phyloP scores from a whole-genome alignment of 768 basidiomycete genomes.

The Paxillus involutus region DNA sequence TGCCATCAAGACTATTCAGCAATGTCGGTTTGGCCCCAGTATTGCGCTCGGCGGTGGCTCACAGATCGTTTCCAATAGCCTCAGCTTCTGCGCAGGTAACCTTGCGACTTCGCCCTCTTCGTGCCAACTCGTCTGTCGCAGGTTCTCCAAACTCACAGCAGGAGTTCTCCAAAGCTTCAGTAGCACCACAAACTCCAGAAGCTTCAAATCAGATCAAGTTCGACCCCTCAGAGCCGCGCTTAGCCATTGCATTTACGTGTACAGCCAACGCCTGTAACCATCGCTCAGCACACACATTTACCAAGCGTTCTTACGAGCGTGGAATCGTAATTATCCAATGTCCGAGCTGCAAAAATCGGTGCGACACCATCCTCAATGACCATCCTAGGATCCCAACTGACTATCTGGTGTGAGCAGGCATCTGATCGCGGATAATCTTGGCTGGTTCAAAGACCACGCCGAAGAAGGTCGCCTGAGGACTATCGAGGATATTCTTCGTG shows the following conservation, averaged over 20 bases:
- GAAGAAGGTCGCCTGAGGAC: conserved; percentile 71
- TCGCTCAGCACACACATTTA: conserved; percentile 87
- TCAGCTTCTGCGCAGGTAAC: conserved; percentile 35
- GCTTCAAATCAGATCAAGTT: conserved; percentile 23
- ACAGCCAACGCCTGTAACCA: conserved; percentile 70
- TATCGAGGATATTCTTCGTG: conserved; percentile 78
- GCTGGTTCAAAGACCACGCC: conserved; percentile 88
- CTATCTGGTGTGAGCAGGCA: conserved; percentile 44
- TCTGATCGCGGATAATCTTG: conserved; percentile 86
- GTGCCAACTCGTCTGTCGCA: conserved; percentile 17
- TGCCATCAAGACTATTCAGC: conserved; percentile 46
- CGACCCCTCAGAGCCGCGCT: conserved; percentile 53
- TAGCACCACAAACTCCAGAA: conserved; percentile 1
- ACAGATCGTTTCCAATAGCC: conserved; percentile 36
- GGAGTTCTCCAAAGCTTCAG: conserved; percentile 12
- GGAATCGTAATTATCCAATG: conserved; percentile 93
- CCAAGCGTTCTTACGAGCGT: conserved; percentile 77
- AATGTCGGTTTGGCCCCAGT: conserved; percentile 44
- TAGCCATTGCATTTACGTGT: conserved; percentile 86
- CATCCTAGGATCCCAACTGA: not conserved
- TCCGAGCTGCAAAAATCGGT: conserved; percentile 88
- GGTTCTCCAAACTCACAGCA: conserved; percentile 1
- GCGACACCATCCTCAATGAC: conserved; percentile 22
- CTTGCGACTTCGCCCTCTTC: conserved; percentile 30
- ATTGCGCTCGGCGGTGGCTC: conserved; percentile 40